Evolutionary conservation across 75 land plant species (phyloP).

Genomic region (Cupressus sempervirens): DNA sequence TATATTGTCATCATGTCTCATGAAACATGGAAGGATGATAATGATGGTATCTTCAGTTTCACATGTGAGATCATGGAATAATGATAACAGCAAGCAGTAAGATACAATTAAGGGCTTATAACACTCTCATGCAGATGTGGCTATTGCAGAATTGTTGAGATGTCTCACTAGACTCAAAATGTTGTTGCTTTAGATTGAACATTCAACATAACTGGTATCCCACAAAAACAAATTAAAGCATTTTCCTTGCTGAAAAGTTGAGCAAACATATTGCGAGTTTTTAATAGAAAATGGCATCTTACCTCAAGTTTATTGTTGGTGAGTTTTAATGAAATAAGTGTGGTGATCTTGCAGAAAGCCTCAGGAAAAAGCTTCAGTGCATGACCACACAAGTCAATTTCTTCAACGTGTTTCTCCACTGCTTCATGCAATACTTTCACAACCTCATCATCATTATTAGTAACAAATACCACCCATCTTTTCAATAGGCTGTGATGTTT

Average conservation of each 20-base stretch:
- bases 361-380: too few relatives aligned
- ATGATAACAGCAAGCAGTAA: not conserved
- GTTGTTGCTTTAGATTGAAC: not conserved
- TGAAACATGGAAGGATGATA: not conserved
- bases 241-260: not conserved
- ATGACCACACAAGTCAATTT: too few relatives aligned
- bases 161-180: not conserved
- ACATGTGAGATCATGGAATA: not conserved
- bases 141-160: not conserved
- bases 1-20: not conserved
- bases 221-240: not conserved
- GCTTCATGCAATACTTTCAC: constrained; percentile 39
- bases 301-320: too few relatives aligned
- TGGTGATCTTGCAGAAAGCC: too few relatives aligned
- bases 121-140: not conserved
- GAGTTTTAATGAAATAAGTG: too few relatives aligned
- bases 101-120: too few relatives aligned
- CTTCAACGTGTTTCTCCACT: constrained; percentile 17
- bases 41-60: not conserved
- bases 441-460: constrained; percentile 65
- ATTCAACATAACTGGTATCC: not conserved
- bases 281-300: not conserved
- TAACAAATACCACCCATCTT: too few relatives aligned
- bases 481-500: not conserved
- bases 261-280: not conserved